These are phyloP conservation scores for Stemphylium vesicarium DNA, from an alignment of 2,329 filamentous ascomycete species.

Conservation along the genomic window DNA sequence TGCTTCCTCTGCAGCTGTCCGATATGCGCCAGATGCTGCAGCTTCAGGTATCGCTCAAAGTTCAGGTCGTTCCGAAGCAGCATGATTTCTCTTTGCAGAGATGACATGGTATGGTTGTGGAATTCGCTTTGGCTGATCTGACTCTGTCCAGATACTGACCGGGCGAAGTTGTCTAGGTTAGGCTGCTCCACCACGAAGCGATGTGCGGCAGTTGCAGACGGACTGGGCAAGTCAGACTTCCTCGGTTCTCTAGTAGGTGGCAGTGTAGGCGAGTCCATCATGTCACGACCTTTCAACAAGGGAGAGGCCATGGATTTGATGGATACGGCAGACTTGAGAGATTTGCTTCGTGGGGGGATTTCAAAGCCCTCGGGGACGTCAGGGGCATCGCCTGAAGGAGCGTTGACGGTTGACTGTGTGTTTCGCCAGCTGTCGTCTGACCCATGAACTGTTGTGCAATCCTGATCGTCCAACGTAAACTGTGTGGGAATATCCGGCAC, in stretches of 20 bases:
- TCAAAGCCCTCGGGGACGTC: slow-evolving; percentile 31
- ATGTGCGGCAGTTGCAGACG: slow-evolving; percentile 27
- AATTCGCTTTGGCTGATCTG: slow-evolving; percentile 39
- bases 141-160: slow-evolving; percentile 29
- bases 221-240: slow-evolving; percentile 29
- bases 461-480: slow-evolving; percentile 39
- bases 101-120: slow-evolving; percentile 46
- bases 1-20: slow-evolving; percentile 77
- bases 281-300: slow-evolving; percentile 51
- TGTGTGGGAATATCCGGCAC: slow-evolving; percentile 41
- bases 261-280: slow-evolving; percentile 68
- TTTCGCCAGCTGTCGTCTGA: slow-evolving; percentile 59
- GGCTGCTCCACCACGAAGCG: slow-evolving; percentile 31
- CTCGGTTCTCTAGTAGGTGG: slow-evolving; percentile 53
- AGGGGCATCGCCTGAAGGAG: slow-evolving; percentile 29
- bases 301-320: slow-evolving; percentile 54
- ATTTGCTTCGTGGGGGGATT: slow-evolving; percentile 28
- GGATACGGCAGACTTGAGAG: slow-evolving; percentile 53
- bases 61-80: slow-evolving; percentile 79
- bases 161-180: slow-evolving; percentile 45
- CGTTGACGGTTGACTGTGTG: slow-evolving; percentile 59
- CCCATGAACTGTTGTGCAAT: slow-evolving; percentile 39
- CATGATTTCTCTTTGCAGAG: slow-evolving; percentile 75
- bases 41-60: slow-evolving; percentile 83
- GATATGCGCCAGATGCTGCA: slow-evolving; percentile 82